Base-by-base conservation (phyloP, 208 protist species). In the Trypanosomatidae sp. region DNA sequence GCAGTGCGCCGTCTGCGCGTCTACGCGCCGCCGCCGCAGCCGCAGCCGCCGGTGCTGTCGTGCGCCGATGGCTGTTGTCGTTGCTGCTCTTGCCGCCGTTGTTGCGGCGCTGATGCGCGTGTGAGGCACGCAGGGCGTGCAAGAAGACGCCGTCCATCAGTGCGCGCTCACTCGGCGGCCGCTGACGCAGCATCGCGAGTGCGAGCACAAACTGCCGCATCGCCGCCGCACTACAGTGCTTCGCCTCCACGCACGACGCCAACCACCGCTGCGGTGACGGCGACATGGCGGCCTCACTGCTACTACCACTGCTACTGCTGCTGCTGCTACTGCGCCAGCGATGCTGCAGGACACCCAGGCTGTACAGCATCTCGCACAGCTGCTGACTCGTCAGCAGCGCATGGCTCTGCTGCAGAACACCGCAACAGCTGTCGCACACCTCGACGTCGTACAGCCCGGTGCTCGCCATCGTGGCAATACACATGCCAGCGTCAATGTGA, bases 211-310 rank as follows among this genome's bases (percentile, higher is more conserved):
- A 79, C 15, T 61, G 61, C 16, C 64, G 69, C 21, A 85, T 45
- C 3, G 54, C 80, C 32, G 71, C 66, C 3, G 85, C 71, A 40
- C 71, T 82, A 51, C 72, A 84, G 24, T 77, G 53, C 26, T 77
- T 70, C 13, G 77, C 62, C 19, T 81, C 43, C 13, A 89, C 56
- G 23, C 74, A 44, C 30, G 64, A 77, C 4, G 79, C 73, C 43
- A 92, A 87, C 48, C 78, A 82, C 47, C 73, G 74, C 33, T 82
- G 78, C 46, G 85, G 66, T n/a, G n/a, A n/a, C n/a, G n/a, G n/a
- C n/a, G n/a, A n/a, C n/a, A n/a, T n/a, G n/a, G n/a, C n/a, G n/a
- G n/a, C n/a, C n/a, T n/a, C n/a, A n/a, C n/a, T n/a, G n/a, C n/a
- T n/a, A n/a, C n/a, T n/a, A n/a, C n/a, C n/a, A 11, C 11, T 15